Evolutionary conservation across 2,329 filamentous ascomycete species (phyloP), one percentile per base, ranked within the genome.

Genomic region (Coniella lustricola): DNA sequence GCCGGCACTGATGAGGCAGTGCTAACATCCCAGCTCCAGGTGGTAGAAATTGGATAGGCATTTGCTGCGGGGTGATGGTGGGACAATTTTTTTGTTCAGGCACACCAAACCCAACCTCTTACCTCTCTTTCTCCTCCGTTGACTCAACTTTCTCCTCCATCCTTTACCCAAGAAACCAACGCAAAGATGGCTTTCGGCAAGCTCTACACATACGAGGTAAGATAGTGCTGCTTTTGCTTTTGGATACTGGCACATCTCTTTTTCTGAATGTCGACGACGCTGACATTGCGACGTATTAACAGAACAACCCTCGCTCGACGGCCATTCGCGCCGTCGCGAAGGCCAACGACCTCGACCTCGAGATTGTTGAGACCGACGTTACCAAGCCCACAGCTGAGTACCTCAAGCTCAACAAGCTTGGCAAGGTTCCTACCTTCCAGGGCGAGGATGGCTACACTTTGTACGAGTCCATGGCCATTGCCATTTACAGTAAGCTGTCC

Each of bases 121-220:
- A 45, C 37, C 40, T 39, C 46, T 14, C 21, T 39, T 37, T 37
- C 39, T 47, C 34, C 44, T 47, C 46, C 39, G 50, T 51, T 53
- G 42, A 58, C 60, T 55, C 56, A 56, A 29, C 46, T 44, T 39
- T 53, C 18, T 48, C 48, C 12, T 35, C 36, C 49, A 49, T 56
- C 50, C 37, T 53, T 53, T 55, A 53, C 56, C 47, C 46, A 50
- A 48, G 59, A 56, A 41, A 56, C 58, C 62, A 41, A 47, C 66
- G 64, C 68, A 76, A 88, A 80, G 71, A 94, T 95, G 86, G 79
- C 87, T 68, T 97, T 98, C 81, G 93, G 93, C 76, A 98, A 95
- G 79, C 82, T 98, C 67, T 97, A 93, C 82, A 87, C 85, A 69
- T 82, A 80, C 71, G 69, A 81, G 75, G 91, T 95, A 84, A 61